A percentile compares a stretch with the other conserved stretches of the same genome.
Conservation (phyloP, 2,329 filamentous ascomycete species). For the Nemania sp. region DNA sequence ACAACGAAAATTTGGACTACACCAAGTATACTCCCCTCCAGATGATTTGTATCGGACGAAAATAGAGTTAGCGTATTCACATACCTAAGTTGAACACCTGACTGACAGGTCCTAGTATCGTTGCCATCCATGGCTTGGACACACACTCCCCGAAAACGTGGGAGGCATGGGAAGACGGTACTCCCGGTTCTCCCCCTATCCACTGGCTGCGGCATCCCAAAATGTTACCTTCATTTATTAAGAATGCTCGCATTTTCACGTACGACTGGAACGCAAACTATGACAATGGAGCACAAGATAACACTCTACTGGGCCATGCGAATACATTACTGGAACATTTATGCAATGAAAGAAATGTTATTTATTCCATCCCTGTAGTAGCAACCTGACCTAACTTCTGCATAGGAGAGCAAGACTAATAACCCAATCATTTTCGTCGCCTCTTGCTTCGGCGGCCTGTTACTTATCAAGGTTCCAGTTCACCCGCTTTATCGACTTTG, state of each 20-base stretch:
- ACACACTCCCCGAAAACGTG: background rate
- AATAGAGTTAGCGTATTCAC: too few species aligned
- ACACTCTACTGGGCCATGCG: background rate
- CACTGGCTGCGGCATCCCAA: background rate
- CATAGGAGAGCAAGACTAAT: background rate
- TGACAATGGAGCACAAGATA: too few species aligned
- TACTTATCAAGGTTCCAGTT: background rate
- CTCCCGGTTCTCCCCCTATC: background rate
- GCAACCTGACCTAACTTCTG: background rate
- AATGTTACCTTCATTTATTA: background rate
- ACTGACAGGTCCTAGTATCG: background rate
- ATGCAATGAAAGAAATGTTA: too few species aligned
- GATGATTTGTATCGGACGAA: too few species aligned
- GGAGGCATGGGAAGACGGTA: background rate
- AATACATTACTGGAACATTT: background rate
- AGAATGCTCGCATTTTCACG: slow-evolving; percentile 1
- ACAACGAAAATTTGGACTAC: too few species aligned
- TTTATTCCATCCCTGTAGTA: too few species aligned
- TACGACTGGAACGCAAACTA: background rate
- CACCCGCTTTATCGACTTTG: too few species aligned
- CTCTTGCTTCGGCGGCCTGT: background rate
- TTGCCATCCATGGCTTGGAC: background rate
- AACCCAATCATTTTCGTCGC: background rate
- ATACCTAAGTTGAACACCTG: too few species aligned
- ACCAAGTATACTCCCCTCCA: too few species aligned